A percentile compares a stretch with the other conserved stretches of the same genome.
phyloP scores from a whole-genome alignment of 208 protist species.

The Naegleria lovaniensis region DNA sequence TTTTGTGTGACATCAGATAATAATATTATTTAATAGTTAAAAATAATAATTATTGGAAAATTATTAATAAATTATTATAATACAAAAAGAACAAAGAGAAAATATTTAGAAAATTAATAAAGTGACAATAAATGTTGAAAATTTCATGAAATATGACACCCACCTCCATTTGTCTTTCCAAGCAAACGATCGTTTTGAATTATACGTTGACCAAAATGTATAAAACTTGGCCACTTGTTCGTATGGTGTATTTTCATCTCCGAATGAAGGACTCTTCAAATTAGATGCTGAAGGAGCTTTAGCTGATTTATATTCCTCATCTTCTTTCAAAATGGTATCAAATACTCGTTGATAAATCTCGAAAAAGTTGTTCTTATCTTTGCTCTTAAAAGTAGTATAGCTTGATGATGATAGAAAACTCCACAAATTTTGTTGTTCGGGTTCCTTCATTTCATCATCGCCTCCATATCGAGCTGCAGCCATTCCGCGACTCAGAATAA shows the following conservation, averaged over 20 bases:
- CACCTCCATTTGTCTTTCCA: background rate
- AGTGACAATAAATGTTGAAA: no score
- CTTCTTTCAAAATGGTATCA: background rate
- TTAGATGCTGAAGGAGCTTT: background rate
- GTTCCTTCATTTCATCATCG: background rate
- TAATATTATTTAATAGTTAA: no score
- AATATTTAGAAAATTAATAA: no score
- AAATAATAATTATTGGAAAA: no score
- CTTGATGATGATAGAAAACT: background rate
- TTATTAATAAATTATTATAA: no score
- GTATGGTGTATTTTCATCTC: background rate
- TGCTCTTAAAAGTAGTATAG: background rate
- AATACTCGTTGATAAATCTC: background rate
- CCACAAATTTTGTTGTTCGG: background rate
- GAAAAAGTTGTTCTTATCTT: slow-evolving; percentile 9
- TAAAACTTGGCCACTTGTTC: slow-evolving; percentile 1
- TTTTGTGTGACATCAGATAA: no score
- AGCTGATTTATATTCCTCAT: background rate
- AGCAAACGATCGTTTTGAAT: background rate
- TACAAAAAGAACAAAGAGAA: no score
- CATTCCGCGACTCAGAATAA: background rate
- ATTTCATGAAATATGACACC: no score
- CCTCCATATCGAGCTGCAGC: background rate
- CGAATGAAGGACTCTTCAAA: background rate
- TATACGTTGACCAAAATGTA: background rate